These are phyloP conservation scores for Moricandia arvensis DNA, from an alignment of 345 rosid genomes.

Conservation along the genomic window DNA sequence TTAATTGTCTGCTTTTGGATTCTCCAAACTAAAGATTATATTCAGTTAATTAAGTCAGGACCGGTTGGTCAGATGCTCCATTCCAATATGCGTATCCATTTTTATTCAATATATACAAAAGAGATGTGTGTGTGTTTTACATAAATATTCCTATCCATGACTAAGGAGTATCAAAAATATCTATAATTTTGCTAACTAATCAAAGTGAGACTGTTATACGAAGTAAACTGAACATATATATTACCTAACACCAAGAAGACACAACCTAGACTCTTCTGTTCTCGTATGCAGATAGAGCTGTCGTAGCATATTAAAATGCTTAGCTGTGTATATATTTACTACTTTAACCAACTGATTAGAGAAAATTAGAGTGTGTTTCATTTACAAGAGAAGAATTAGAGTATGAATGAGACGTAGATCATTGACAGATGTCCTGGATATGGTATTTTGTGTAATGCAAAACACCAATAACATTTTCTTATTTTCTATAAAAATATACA, in stretches of 20 bases:
- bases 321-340: neutral
- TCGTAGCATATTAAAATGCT: neutral
- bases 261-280: slow-evolving; percentile 14
- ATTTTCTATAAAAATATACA: too few species aligned
- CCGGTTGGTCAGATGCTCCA: neutral
- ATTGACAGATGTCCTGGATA: too few species aligned
- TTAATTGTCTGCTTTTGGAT: too few species aligned
- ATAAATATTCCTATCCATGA: neutral
- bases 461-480: too few species aligned
- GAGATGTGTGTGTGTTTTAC: neutral
- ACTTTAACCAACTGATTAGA: slow-evolving; percentile 22
- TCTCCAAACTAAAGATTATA: neutral
- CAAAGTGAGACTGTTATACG: neutral
- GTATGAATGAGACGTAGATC: too few species aligned
- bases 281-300: neutral
- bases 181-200: neutral
- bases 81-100: neutral
- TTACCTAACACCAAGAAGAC: slow-evolving; percentile 8
- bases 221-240: neutral
- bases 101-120: neutral
- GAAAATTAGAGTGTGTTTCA: neutral
- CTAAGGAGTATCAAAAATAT: neutral
- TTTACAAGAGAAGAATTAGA: neutral
- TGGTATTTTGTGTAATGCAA: too few species aligned
- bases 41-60: neutral